Base-by-base conservation (phyloP, 805 yeast species). In the Allodekkera sacchari region DNA sequence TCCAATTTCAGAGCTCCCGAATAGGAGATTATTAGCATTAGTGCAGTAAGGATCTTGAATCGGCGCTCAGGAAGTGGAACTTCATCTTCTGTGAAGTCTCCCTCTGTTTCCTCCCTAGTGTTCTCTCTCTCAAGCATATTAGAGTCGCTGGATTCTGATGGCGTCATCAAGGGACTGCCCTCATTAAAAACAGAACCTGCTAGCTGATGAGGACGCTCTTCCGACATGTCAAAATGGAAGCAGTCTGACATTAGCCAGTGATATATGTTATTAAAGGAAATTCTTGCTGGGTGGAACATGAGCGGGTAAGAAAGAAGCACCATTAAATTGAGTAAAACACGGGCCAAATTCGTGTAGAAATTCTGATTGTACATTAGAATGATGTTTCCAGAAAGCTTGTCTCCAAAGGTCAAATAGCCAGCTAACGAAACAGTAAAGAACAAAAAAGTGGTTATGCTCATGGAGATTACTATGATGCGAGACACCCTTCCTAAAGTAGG, bases 211-310 rank as follows among this genome's bases (percentile, higher is more conserved):
- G n/a, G n/a, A n/a, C n/a, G n/a, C n/a, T n/a, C n/a, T n/a, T n/a
- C n/a, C n/a, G n/a, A n/a, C n/a, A n/a, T n/a, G n/a, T 13, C n/a
- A n/a, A n/a, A n/a, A n/a, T n/a, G n/a, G n/a, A 68, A 32, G 62
- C 74, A 77, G 37, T 68, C 67, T n/a, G n/a, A n/a, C n/a, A n/a
- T n/a, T n/a, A n/a, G n/a, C n/a, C n/a, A n/a, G n/a, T n/a, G n/a
- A 17, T 63, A 43, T 31, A 82, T 73, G 48, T 82, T 84, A 52
- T 82, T 79, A 19, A 74, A 57, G 4, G 88, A 77, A 12, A 82
- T 71, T 38, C 94, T 63, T 39, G 85, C 75, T 14, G 94, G 94
- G 52, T 82, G 85, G 46, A 84, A 80, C 66, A 82, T 75, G 36
- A 83, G 63, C 11, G 94, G 94, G 55, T 66, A 83, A 4, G 87